phyloP scores from a whole-genome alignment of 371 early-diverging fungal species.

The Nematocida sp. region DNA sequence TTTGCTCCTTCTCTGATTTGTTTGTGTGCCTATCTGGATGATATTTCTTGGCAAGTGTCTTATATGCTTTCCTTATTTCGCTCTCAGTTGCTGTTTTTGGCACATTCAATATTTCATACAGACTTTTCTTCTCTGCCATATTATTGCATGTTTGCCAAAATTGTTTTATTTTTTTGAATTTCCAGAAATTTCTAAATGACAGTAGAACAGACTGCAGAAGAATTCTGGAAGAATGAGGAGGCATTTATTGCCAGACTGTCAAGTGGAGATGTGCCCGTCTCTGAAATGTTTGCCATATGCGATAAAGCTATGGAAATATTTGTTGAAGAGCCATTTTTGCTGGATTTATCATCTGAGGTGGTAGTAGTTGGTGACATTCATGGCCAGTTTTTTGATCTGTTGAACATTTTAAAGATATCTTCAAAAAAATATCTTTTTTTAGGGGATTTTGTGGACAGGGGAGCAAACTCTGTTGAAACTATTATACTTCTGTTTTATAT shows the following conservation, averaged over 20 bases:
- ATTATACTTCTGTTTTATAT: conserved; percentile 74
- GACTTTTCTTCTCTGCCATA: conserved; percentile 48
- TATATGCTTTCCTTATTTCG: conserved; percentile 89
- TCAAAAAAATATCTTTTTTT: conserved; percentile 74
- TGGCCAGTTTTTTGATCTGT: conserved; percentile 69
- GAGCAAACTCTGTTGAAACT: conserved; percentile 80
- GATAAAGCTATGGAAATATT: conserved; percentile 46
- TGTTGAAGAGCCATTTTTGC: conserved; percentile 56
- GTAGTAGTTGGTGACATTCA: conserved; percentile 68
- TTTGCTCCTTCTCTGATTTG: conserved; percentile 79
- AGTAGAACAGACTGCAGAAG: background rate
- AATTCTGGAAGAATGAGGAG: background rate
- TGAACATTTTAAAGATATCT: conserved; percentile 61
- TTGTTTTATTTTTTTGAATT: conserved; percentile 29
- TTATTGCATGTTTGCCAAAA: conserved; percentile 18
- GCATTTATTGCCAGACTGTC: conserved; percentile 16
- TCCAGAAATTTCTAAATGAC: conserved; percentile 48
- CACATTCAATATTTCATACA: conserved; percentile 75
- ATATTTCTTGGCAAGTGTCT: conserved; percentile 83
- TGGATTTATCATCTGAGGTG: conserved; percentile 52
- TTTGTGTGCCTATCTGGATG: conserved; percentile 84
- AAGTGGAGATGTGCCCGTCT: conserved; percentile 9
- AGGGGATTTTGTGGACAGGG: conserved; percentile 97
- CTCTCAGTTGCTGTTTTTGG: conserved; percentile 76
- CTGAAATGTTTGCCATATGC: conserved; percentile 38